Evolutionary conservation across 1,284 basidiomycete genomes (phyloP), one percentile per base, ranked within the genome.

Genomic region (Porphyrellus sp.): DNA sequence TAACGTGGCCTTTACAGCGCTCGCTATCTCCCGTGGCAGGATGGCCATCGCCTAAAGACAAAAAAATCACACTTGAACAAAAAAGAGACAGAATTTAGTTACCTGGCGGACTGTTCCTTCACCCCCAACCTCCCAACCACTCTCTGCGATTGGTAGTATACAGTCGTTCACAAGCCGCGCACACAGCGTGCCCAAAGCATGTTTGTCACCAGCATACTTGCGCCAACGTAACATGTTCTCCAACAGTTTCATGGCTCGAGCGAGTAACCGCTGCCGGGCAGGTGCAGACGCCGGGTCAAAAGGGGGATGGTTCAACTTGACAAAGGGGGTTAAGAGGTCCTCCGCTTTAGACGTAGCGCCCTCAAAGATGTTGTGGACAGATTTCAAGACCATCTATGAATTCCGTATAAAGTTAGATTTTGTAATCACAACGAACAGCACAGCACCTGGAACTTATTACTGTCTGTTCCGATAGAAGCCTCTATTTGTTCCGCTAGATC

Each of bases 41-140:
- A 74, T 63, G 16, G 63, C 63, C 1, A 70, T 68, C 43, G 76
- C 72, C 82, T 85, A 54, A 42, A 53, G 20, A 33, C 38, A 50
- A 31, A 42, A 39, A 56, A 46, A 34, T 51, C 42, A 47, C 27
- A 46, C 49, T 35, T 28, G 52, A 46, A 35, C 30, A 41, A 53
- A 25, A 44, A 40, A 33, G 12, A 43, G 20, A 20, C n/a, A 16
- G 25, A 34, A n/a, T 31, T 50, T 51, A 52, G 46, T 64, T 56
- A 91, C 91, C 79, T 83, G 83, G 45, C 72, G 72, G 54, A 83
- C 77, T 54, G 84, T 73, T 44, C 83, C 82, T 64, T 86, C 80
- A 2, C 92, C 93, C 15, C 94, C 93, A 28, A 91, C 87, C 30
- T 92, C 89, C 94, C 94, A 97, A 6, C 88, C 88, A 50, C 77